phyloP scores from a whole-genome alignment of 2,329 filamentous ascomycete genomes.

The Hypomyces perniciosus region DNA sequence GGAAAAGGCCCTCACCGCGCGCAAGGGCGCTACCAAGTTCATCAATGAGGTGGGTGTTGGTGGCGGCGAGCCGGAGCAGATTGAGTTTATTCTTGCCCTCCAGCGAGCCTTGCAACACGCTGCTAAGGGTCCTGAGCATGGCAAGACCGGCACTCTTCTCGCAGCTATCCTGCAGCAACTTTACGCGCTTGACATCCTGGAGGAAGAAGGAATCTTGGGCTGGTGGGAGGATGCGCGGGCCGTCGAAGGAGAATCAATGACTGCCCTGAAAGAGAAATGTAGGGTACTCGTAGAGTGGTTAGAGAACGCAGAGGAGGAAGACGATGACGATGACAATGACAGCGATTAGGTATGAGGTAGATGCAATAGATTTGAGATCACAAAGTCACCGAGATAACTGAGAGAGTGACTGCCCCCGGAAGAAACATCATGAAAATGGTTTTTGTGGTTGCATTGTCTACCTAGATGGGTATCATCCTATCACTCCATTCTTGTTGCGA shows the following conservation, averaged over 20 bases:
- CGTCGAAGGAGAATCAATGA: slow-evolving; percentile 61
- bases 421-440: slow-evolving; percentile 2
- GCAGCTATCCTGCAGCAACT: slow-evolving; percentile 77
- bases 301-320: slow-evolving; percentile 69
- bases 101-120: slow-evolving; percentile 69
- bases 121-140: slow-evolving; percentile 48
- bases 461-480: slow-evolving; percentile 10
- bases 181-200: slow-evolving; percentile 76
- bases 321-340: slow-evolving; percentile 54
- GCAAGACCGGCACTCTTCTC: slow-evolving; percentile 56
- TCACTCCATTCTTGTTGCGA: neutral
- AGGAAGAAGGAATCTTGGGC: slow-evolving; percentile 78
- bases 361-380: neutral
- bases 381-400: neutral
- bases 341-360: slow-evolving; percentile 11
- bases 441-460: neutral
- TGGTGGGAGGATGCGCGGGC: slow-evolving; percentile 82
- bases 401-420: neutral
- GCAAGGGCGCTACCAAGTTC: slow-evolving; percentile 49
- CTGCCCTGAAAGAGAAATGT: slow-evolving; percentile 65
- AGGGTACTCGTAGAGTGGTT: slow-evolving; percentile 78
- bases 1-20: slow-evolving; percentile 51
- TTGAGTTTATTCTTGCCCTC: slow-evolving; percentile 75
- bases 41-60: slow-evolving; percentile 55
- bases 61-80: slow-evolving; percentile 68